These are phyloP conservation scores for Crithidia mellificae DNA, from an alignment of 208 protist species.

Conservation along the genomic window DNA sequence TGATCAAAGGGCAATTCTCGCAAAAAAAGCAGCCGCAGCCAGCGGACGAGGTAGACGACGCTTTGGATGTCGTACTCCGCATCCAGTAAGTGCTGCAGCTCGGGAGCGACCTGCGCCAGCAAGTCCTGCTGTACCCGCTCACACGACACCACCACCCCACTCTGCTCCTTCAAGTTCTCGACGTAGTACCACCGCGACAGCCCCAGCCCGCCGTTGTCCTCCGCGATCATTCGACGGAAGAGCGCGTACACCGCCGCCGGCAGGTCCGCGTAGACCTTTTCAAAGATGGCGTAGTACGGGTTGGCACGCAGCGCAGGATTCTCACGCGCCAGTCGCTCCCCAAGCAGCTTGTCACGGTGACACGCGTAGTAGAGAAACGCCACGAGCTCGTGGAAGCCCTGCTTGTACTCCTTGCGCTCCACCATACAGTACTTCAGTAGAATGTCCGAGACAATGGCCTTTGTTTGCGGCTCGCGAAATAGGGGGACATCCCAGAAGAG, in stretches of 20 bases:
- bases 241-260: slow-evolving; percentile 42
- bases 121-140: slow-evolving; percentile 58
- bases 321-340: slow-evolving; percentile 15
- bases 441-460: slow-evolving; percentile 46
- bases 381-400: slow-evolving; percentile 92
- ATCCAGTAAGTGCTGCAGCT: slow-evolving; percentile 62
- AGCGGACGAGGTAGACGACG: slow-evolving; percentile 83
- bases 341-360: slow-evolving; percentile 38
- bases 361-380: slow-evolving; percentile 76
- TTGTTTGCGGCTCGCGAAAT: slow-evolving; percentile 40
- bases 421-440: slow-evolving; percentile 64
- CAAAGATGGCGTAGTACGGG: slow-evolving; percentile 17
- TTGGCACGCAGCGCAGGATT: slow-evolving; percentile 13
- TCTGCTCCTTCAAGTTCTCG: slow-evolving; percentile 16
- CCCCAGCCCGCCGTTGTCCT: slow-evolving; percentile 26
- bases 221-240: slow-evolving; percentile 52
- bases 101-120: slow-evolving; percentile 54
- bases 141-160: slow-evolving; percentile 47
- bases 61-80: slow-evolving; percentile 72
- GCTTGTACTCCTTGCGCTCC: slow-evolving; percentile 69
- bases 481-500: slow-evolving; percentile 68
- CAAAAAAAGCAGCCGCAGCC: slow-evolving; percentile 88
- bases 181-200: slow-evolving; percentile 59
- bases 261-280: slow-evolving; percentile 23
- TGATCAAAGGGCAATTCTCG: slow-evolving; percentile 81